These are phyloP conservation scores for Hyphopichia buzzinii DNA, from an alignment of 1,139 yeast species.

Conservation along the genomic window DNA sequence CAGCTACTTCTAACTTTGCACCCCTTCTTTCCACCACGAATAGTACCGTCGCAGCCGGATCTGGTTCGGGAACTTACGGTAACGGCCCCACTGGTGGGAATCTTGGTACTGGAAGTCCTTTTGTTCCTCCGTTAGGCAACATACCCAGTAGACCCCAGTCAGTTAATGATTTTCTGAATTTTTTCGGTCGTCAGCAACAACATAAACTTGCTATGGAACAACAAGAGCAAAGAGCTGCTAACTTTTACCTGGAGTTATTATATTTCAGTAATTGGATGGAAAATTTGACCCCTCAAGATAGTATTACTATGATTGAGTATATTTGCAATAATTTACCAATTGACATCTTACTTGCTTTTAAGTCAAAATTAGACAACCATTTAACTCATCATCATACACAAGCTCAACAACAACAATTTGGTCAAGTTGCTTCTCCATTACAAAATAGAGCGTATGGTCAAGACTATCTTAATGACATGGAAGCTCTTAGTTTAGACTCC, in stretches of 20 bases:
- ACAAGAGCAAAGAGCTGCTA: constrained; percentile 14
- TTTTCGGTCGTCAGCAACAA: constrained; percentile 22
- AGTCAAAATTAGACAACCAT: constrained; percentile 36
- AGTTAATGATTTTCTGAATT: constrained; percentile 39
- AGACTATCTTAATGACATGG: constrained; percentile 24
- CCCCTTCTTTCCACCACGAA: constrained; percentile 3
- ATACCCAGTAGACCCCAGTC: constrained; percentile 44
- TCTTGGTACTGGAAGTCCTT: neutral
- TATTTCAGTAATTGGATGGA: constrained; percentile 61
- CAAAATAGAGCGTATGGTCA: neutral
- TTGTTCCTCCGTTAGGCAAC: constrained; percentile 20
- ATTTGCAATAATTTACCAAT: constrained; percentile 48
- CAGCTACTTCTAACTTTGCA: constrained; percentile 1
- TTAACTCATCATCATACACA: constrained; percentile 21
- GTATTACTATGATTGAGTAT: constrained; percentile 57
- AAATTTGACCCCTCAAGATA: constrained; percentile 55
- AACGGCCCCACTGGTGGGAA: neutral
- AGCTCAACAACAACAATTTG: constrained; percentile 4
- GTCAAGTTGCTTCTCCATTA: constrained; percentile 1
- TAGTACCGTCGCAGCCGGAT: neutral
- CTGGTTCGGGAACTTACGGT: neutral
- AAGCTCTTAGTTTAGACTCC: constrained; percentile 21
- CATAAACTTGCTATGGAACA: constrained; percentile 12
- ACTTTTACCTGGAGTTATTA: constrained; percentile 45
- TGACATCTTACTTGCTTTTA: constrained; percentile 48